These are phyloP conservation scores for Jackrogersella minutella DNA, from an alignment of 495 filamentous ascomycete species.

Conservation along the genomic window DNA sequence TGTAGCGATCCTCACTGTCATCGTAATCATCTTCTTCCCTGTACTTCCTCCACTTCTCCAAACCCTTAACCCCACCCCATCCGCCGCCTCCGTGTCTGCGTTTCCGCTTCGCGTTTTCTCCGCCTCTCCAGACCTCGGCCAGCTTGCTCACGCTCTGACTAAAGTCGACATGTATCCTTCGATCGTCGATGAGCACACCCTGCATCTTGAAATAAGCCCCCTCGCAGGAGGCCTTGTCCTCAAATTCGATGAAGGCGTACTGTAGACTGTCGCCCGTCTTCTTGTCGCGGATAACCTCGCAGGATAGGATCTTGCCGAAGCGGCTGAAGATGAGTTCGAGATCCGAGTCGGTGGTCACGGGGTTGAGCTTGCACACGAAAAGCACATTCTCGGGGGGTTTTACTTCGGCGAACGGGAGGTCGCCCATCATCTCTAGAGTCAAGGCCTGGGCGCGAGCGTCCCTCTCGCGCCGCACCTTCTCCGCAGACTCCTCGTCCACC, in stretches of 20 bases:
- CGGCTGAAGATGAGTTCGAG: slow-evolving; percentile 95
- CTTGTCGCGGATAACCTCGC: slow-evolving; percentile 94
- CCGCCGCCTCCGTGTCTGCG: slow-evolving; percentile 83
- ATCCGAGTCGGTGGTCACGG: slow-evolving; percentile 93
- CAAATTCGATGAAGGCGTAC: slow-evolving; percentile 98
- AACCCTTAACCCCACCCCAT: slow-evolving; percentile 84
- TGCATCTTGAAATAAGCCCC: slow-evolving; percentile 99
- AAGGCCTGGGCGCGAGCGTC: slow-evolving; percentile 94
- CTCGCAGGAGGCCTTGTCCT: slow-evolving; percentile 89
- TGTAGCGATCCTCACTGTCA: slow-evolving; percentile 64
- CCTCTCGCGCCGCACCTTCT: slow-evolving; percentile 82
- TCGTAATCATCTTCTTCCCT: slow-evolving; percentile 67
- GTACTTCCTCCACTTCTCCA: slow-evolving; percentile 93
- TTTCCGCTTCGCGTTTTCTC: slow-evolving; percentile 84
- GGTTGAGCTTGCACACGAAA: slow-evolving; percentile 98
- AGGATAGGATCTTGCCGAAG: slow-evolving; percentile 93
- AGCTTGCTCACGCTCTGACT: slow-evolving; percentile 94
- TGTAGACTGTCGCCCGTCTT: slow-evolving; percentile 94
- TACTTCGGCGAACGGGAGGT: slow-evolving; percentile 96
- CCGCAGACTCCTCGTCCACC: slow-evolving; percentile 77
- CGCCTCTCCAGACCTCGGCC: slow-evolving; percentile 87
- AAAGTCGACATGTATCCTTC: slow-evolving; percentile 98
- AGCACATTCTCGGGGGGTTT: slow-evolving; percentile 97
- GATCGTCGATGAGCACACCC: slow-evolving; percentile 93
- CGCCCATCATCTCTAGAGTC: slow-evolving; percentile 97